Conservation (phyloP, 2,329 filamentous ascomycete genomes). For the Botrytis tulipae region DNA sequence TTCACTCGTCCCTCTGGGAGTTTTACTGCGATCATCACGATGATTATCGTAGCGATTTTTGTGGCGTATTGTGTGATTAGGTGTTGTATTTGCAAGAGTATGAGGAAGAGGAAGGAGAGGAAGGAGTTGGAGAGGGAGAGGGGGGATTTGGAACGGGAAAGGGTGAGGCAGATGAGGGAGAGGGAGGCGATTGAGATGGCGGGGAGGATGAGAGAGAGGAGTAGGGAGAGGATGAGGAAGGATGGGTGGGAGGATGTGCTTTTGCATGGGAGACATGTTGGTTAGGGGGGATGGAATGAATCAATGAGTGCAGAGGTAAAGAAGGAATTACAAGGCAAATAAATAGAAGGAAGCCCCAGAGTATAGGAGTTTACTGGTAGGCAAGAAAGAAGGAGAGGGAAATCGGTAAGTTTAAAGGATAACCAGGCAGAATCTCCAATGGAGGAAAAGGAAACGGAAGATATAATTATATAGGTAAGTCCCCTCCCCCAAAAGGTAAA, state of each 20-base stretch:
- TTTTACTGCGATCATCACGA: background rate
- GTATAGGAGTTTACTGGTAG: background rate
- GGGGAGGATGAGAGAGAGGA: background rate
- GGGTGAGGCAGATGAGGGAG: background rate
- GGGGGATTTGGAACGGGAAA: background rate
- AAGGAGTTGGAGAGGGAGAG: background rate
- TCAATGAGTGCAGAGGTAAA: background rate
- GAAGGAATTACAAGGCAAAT: no score
- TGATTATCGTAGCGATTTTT: background rate
- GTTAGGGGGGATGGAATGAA: background rate
- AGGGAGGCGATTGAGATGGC: background rate
- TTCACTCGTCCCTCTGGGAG: background rate
- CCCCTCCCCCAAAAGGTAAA: background rate
- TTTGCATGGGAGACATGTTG: background rate
- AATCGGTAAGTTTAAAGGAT: background rate
- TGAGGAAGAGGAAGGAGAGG: background rate
- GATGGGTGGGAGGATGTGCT: background rate
- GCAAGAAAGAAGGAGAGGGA: background rate
- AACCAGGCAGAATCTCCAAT: background rate
- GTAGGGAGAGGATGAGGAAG: background rate
- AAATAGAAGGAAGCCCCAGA: background rate
- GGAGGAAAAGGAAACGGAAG: background rate
- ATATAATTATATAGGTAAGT: background rate
- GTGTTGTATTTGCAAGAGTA: background rate
- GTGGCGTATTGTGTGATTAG: background rate